A percentile compares a stretch with the other conserved stretches of the same genome.
phyloP scores from a whole-genome alignment of 495 filamentous ascomycete species.

The Wilcoxina mikolae region DNA sequence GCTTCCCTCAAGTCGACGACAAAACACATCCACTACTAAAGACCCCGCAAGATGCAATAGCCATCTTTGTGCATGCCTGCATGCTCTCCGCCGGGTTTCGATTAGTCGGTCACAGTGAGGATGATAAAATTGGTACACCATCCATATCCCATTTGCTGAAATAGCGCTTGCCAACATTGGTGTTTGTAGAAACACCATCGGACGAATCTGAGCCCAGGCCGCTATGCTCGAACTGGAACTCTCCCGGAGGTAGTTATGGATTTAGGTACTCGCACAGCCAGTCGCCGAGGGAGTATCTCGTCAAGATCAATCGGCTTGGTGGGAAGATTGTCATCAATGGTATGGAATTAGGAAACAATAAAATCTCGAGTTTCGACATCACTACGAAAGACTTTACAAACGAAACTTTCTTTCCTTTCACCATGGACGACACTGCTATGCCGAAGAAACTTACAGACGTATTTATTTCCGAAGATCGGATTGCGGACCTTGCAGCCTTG shows the following conservation, averaged over 20 bases:
- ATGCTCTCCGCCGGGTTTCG: slow-evolving; percentile 70
- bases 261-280: slow-evolving; percentile 82
- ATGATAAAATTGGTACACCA: slow-evolving; percentile 24
- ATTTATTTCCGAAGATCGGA: slow-evolving; percentile 56
- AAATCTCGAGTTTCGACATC: slow-evolving; percentile 62
- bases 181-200: slow-evolving; percentile 35
- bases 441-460: slow-evolving; percentile 42
- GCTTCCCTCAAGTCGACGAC: background rate
- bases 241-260: slow-evolving; percentile 26
- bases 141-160: background rate
- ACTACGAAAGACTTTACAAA: slow-evolving; percentile 63
- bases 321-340: slow-evolving; percentile 70
- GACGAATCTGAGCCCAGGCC: slow-evolving; percentile 34
- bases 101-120: slow-evolving; percentile 68
- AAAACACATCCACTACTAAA: slow-evolving; percentile 37
- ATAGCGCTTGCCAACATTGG: background rate
- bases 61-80: slow-evolving; percentile 69
- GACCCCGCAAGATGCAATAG: slow-evolving; percentile 68
- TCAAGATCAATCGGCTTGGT: slow-evolving; percentile 70
- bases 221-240: slow-evolving; percentile 36
- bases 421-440: slow-evolving; percentile 23
- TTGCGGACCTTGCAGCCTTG: slow-evolving; percentile 50
- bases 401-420: slow-evolving; percentile 41
- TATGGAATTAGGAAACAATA: slow-evolving; percentile 63
- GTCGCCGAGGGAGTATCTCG: slow-evolving; percentile 67